These are phyloP conservation scores for Rubus idaeus DNA, from an alignment of 306 rosid species.

Conservation along the genomic window DNA sequence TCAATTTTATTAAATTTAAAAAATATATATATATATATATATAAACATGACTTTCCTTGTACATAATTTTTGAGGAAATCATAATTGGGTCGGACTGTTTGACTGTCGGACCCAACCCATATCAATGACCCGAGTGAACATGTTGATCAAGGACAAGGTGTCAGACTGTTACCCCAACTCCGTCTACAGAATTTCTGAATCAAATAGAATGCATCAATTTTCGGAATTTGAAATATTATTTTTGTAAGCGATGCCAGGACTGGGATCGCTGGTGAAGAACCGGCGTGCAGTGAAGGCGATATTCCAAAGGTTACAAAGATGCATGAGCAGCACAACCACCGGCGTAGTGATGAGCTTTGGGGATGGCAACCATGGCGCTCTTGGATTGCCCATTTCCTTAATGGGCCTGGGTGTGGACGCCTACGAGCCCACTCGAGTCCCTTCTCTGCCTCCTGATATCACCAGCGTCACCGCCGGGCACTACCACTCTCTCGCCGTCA, in stretches of 20 bases:
- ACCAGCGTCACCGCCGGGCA: slow-evolving; percentile 62
- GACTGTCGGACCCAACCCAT: too few species aligned
- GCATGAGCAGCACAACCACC: slow-evolving; percentile 43
- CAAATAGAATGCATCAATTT: background rate
- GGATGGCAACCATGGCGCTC: slow-evolving; percentile 84
- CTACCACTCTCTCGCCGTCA: slow-evolving; percentile 79
- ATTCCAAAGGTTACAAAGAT: slow-evolving; percentile 27
- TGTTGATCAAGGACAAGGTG: too few species aligned
- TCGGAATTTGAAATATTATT: background rate
- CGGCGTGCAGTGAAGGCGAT: background rate
- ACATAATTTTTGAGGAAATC: too few species aligned
- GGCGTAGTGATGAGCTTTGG: slow-evolving; percentile 68
- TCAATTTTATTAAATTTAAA: too few species aligned
- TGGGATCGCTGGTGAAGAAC: slow-evolving; percentile 6
- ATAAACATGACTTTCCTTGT: too few species aligned
- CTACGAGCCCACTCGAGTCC: slow-evolving; percentile 62
- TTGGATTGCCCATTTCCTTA: slow-evolving; percentile 57
- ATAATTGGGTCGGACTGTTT: too few species aligned
- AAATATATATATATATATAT: too few species aligned
- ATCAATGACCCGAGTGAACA: too few species aligned
- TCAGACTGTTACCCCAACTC: too few species aligned
- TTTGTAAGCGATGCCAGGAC: slow-evolving; percentile 8
- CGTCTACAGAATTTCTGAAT: background rate
- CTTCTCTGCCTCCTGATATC: slow-evolving; percentile 55
- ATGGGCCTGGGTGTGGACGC: slow-evolving; percentile 54